These are phyloP conservation scores for Gentiana dahurica DNA, from an alignment of 257 asterid genomes.

Conservation along the genomic window DNA sequence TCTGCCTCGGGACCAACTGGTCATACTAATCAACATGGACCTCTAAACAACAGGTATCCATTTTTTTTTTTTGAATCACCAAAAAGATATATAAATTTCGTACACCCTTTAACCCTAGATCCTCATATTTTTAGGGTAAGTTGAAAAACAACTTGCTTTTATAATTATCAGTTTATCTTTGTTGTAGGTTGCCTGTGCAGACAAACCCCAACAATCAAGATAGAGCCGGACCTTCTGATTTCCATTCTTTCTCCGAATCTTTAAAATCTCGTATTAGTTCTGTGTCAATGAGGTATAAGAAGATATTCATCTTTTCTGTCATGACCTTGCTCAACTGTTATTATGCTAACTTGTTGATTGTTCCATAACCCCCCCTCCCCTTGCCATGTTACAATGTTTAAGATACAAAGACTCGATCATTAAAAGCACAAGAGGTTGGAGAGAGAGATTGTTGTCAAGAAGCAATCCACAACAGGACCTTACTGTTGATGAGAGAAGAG, in stretches of 20 bases:
- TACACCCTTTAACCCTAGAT: no score
- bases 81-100: background rate
- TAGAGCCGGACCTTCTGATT: slow-evolving; percentile 79
- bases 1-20: slow-evolving; percentile 36
- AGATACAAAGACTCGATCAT: slow-evolving; percentile 82
- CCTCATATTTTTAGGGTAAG: background rate
- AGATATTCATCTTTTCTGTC: background rate
- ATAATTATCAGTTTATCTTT: slow-evolving; percentile 5
- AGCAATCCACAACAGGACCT: slow-evolving; percentile 35
- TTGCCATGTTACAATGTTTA: background rate
- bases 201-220: slow-evolving; percentile 55
- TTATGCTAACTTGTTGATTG: no score
- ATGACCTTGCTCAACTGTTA: no score
- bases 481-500: slow-evolving; percentile 38
- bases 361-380: no score
- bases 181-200: slow-evolving; percentile 41
- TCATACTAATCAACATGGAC: slow-evolving; percentile 32
- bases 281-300: slow-evolving; percentile 56
- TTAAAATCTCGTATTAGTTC: slow-evolving; percentile 68
- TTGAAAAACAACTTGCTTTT: no score
- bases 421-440: slow-evolving; percentile 93
- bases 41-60: slow-evolving; percentile 39
- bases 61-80: slow-evolving; percentile 1
- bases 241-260: slow-evolving; percentile 68
- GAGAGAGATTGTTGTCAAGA: slow-evolving; percentile 79